Conservation (phyloP, 257 asterid genomes). For the Ajuga chamaepitys region DNA sequence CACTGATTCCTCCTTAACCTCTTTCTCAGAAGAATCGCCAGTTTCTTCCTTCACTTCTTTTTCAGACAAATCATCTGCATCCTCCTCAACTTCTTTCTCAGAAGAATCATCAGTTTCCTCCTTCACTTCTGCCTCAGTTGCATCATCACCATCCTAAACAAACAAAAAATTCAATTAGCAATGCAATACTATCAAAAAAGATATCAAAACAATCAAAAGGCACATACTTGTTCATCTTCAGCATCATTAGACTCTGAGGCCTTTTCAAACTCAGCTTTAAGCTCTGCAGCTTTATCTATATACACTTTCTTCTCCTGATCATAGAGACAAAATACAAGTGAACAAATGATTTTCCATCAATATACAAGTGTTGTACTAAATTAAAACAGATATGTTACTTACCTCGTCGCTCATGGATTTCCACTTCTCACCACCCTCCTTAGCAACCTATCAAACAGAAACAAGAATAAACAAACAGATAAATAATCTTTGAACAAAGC, state of each 20-base stretch:
- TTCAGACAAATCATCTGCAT: slow-evolving; percentile 12
- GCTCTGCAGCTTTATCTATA: slow-evolving; percentile 67
- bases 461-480: not conserved
- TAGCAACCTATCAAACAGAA: slow-evolving; percentile 47
- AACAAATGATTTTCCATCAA: not conserved
- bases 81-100: slow-evolving; percentile 21
- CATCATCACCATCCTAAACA: slow-evolving; percentile 29
- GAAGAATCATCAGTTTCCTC: slow-evolving; percentile 17
- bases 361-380: no score
- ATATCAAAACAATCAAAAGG: not conserved
- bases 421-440: slow-evolving; percentile 87
- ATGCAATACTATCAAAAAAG: not conserved
- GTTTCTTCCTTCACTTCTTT: slow-evolving; percentile 14
- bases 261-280: slow-evolving; percentile 57
- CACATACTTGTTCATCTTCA: slow-evolving; percentile 29
- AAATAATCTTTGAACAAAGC: not conserved
- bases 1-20: slow-evolving; percentile 18
- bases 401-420: slow-evolving; percentile 70
- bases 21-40: slow-evolving; percentile 8
- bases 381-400: slow-evolving; percentile 1
- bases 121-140: slow-evolving; percentile 8
- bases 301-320: slow-evolving; percentile 57
- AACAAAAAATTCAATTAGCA: not conserved
- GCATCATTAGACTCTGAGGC: slow-evolving; percentile 20
- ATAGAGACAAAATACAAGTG: not conserved